These are phyloP conservation scores for Tetrastigma voinierianum DNA, from an alignment of 164 flowering plant genomes.

Conservation along the genomic window DNA sequence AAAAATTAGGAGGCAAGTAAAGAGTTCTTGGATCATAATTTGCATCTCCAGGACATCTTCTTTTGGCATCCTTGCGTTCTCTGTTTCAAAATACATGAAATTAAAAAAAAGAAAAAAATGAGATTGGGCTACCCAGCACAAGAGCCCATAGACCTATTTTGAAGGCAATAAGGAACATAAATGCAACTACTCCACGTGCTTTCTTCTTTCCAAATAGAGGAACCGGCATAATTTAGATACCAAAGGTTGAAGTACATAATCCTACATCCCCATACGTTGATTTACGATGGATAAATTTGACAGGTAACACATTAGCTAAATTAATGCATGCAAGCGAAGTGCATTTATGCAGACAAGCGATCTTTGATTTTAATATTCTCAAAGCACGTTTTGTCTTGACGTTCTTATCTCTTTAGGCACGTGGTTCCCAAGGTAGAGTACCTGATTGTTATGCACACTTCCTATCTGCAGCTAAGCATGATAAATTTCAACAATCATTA, in stretches of 20 bases:
- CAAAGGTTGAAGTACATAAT: not conserved
- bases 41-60: slow-evolving; percentile 72
- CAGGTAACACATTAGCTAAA: not conserved
- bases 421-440: too few relatives aligned
- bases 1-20: slow-evolving; percentile 76
- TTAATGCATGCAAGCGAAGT: too few relatives aligned
- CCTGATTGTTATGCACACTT: too few relatives aligned
- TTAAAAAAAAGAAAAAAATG: slow-evolving; percentile 3
- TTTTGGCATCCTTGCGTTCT: slow-evolving; percentile 70
- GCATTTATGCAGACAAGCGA: not conserved
- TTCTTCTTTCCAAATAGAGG: not conserved
- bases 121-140: not conserved
- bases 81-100: slow-evolving; percentile 31
- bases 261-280: not conserved
- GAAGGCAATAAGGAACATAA: not conserved
- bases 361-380: not conserved
- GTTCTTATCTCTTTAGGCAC: too few relatives aligned
- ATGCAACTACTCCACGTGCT: not conserved
- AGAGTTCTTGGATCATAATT: slow-evolving; percentile 86
- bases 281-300: not conserved
- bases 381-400: too few relatives aligned
- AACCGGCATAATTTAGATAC: not conserved
- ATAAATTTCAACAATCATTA: slow-evolving; percentile 7
- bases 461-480: slow-evolving; percentile 27
- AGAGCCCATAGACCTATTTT: too few relatives aligned